Percentiles rank a stretch among this genome's conserved stretches.
Evolutionary conservation across 371 early-diverging fungal species (phyloP).

Genomic region (Aphelidium insulamus): DNA sequence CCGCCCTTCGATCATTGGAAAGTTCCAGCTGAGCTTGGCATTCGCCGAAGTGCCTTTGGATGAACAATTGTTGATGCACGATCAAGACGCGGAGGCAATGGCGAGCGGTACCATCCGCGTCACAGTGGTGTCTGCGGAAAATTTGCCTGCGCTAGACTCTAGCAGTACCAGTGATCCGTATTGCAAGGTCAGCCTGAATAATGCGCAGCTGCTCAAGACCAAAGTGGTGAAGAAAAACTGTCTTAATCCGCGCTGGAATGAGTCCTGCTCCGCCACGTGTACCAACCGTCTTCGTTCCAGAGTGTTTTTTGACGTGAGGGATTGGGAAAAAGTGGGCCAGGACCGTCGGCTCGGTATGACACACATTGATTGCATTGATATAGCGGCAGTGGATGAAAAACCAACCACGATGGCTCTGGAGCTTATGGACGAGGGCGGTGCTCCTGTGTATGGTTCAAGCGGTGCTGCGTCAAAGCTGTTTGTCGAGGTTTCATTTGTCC

Average conservation of each 20-base stretch:
- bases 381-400: too few species aligned
- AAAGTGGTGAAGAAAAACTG: conserved; percentile 48
- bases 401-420: too few species aligned
- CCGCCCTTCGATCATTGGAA: conserved; percentile 9
- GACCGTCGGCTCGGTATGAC: too few species aligned
- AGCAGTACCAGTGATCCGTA: conserved; percentile 64
- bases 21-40: conserved; percentile 22
- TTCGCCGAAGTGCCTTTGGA: conserved; percentile 22
- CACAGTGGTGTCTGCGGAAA: conserved; percentile 11
- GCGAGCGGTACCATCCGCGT: conserved; percentile 9
- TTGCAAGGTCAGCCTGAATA: conserved; percentile 41
- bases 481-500: too few species aligned
- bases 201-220: conserved; percentile 52
- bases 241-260: conserved; percentile 65
- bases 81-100: not conserved
- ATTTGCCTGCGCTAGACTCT: conserved; percentile 18
- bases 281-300: too few species aligned
- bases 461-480: too few species aligned
- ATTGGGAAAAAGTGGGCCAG: too few species aligned
- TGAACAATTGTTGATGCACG: not conserved
- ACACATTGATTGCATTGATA: too few species aligned
- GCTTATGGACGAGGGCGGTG: too few species aligned
- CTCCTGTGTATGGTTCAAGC: too few species aligned
- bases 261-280: conserved; percentile 39
- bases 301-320: too few species aligned